Conservation (phyloP, 2,329 filamentous ascomycete species). For the Davidsoniella eucalypti region DNA sequence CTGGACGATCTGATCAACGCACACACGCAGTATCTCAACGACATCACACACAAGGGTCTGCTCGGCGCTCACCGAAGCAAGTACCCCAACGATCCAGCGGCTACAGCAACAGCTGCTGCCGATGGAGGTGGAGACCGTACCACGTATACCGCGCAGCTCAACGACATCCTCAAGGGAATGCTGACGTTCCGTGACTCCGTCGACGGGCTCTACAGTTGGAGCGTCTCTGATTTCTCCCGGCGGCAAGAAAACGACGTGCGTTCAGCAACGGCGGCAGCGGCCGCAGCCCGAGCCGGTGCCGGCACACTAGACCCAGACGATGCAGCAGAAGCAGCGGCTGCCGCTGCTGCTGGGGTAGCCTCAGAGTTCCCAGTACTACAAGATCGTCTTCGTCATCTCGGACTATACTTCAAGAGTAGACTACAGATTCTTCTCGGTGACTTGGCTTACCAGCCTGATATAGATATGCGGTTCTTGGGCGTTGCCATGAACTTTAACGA, state of each 20-base stretch:
- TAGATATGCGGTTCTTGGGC: slow-evolving; percentile 87
- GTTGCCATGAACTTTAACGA: slow-evolving; percentile 99
- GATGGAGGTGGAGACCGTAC: slow-evolving; percentile 48
- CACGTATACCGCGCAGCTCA: slow-evolving; percentile 76
- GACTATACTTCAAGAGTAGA: slow-evolving; percentile 57
- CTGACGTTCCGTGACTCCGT: slow-evolving; percentile 84
- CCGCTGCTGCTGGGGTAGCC: slow-evolving; percentile 33
- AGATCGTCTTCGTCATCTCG: slow-evolving; percentile 54
- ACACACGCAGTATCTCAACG: slow-evolving; percentile 77
- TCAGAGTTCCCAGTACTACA: slow-evolving; percentile 58
- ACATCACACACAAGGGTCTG: slow-evolving; percentile 90
- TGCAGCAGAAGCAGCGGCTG: slow-evolving; percentile 12
- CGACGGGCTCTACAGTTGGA: slow-evolving; percentile 87
- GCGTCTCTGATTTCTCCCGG: slow-evolving; percentile 81
- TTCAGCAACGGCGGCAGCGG: slow-evolving; percentile 26
- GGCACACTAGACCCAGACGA: slow-evolving; percentile 16
- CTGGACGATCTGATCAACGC: slow-evolving; percentile 89
- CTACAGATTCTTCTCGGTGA: slow-evolving; percentile 77
- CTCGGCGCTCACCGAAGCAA: slow-evolving; percentile 51
- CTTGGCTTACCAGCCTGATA: slow-evolving; percentile 79
- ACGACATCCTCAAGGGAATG: slow-evolving; percentile 88
- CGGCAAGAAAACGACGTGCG: slow-evolving; percentile 73
- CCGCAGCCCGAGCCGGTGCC: slow-evolving; percentile 11
- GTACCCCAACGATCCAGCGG: slow-evolving; percentile 22
- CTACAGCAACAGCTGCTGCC: slow-evolving; percentile 21